Percentiles rank a stretch among this genome's conserved stretches.
Conservation (phyloP, 2,329 filamentous ascomycete genomes). For the Xylogone sp. region DNA sequence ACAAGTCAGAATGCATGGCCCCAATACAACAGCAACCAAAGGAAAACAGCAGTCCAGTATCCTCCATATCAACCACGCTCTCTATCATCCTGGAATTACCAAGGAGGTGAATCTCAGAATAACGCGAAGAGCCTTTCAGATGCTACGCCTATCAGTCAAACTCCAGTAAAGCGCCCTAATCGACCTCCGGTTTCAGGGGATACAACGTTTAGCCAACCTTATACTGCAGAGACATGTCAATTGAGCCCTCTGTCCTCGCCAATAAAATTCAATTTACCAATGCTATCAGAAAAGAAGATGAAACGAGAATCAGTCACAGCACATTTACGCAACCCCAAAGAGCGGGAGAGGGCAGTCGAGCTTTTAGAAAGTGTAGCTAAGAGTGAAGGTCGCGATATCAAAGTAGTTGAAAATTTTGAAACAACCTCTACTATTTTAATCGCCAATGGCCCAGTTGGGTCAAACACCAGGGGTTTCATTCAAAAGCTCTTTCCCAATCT, state of each 20-base stretch:
- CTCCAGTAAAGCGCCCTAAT: background rate
- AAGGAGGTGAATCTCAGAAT: background rate
- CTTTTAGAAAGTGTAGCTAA: background rate
- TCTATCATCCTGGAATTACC: background rate
- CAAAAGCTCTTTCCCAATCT: background rate
- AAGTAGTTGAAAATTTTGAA: background rate
- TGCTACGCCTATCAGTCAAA: background rate
- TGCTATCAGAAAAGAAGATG: background rate
- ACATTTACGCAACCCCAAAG: background rate
- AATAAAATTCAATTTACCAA: background rate
- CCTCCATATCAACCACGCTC: background rate
- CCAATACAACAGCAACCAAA: background rate
- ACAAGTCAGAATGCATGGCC: background rate
- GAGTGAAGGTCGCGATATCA: background rate
- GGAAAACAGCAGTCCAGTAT: background rate
- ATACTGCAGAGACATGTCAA: background rate
- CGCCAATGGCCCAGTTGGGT: background rate
- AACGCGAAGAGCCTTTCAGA: background rate
- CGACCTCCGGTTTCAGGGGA: background rate
- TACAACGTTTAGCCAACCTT: background rate
- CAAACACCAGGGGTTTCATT: background rate
- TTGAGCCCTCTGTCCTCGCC: background rate
- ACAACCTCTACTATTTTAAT: background rate
- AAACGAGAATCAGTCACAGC: background rate
- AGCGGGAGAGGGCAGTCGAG: background rate